Conservation (phyloP, 768 basidiomycete genomes). For the Boletus reticulatus region DNA sequence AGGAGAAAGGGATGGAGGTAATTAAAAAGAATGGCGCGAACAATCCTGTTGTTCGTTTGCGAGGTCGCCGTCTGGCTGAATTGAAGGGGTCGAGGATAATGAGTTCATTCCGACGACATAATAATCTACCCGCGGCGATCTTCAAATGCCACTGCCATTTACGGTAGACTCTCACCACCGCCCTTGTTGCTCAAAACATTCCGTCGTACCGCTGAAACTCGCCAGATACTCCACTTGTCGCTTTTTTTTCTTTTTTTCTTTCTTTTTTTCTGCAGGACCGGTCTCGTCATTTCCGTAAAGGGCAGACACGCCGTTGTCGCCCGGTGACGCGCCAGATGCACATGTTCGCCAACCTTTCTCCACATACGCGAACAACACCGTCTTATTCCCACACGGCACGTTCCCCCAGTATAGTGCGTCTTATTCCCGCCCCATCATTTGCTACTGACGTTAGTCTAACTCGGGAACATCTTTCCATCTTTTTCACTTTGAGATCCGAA, state of each 20-base stretch:
- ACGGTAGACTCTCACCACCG: neutral
- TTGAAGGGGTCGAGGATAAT: constrained; percentile 1
- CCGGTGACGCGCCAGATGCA: constrained; percentile 11
- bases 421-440: constrained; percentile 11
- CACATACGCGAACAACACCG: constrained; percentile 10
- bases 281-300: constrained; percentile 17
- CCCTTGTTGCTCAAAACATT: constrained; percentile 9
- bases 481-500: constrained; percentile 12
- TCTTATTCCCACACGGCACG: constrained; percentile 13
- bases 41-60: neutral
- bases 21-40: constrained; percentile 15
- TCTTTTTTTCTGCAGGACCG: neutral
- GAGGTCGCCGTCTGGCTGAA: neutral
- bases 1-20: neutral
- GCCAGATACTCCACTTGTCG: neutral
- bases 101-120: constrained; percentile 1
- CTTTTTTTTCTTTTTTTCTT: neutral
- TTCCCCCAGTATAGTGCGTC: constrained; percentile 7
- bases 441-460: neutral
- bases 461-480: constrained; percentile 5
- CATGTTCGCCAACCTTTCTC: constrained; percentile 12
- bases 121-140: constrained; percentile 16
- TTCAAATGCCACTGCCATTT: constrained; percentile 16
- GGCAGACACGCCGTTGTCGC: constrained; percentile 13
- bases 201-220: neutral